Conservation (phyloP, 495 filamentous ascomycete genomes). For the Penicillium egyptiacum region DNA sequence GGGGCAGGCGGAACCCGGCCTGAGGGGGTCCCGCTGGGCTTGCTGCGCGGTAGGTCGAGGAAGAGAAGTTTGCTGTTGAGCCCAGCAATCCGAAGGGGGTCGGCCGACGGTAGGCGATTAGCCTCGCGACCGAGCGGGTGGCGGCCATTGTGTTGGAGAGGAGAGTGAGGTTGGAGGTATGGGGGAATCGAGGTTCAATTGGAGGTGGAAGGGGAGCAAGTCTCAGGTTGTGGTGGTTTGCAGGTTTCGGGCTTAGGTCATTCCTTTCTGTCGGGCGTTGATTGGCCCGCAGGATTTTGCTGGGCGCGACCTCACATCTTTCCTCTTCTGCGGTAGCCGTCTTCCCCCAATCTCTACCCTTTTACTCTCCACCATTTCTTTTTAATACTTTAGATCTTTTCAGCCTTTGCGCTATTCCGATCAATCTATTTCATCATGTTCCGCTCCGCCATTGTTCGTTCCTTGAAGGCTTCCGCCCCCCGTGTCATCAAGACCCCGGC, state of each 20-base stretch:
- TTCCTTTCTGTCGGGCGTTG: conserved; percentile 43
- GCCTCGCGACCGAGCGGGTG: conserved; percentile 51
- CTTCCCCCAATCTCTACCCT: conserved; percentile 14
- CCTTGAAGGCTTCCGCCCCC: conserved; percentile 57
- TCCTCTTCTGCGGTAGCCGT: conserved; percentile 19
- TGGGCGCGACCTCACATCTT: conserved; percentile 31
- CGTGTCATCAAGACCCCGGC: conserved; percentile 56
- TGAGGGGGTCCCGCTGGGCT: conserved; percentile 76
- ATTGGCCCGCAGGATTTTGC: conserved; percentile 52
- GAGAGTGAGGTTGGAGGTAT: conserved; percentile 22
- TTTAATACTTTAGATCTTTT: conserved; percentile 26
- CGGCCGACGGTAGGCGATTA: conserved; percentile 50
- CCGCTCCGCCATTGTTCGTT: conserved; percentile 74
- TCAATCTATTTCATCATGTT: conserved; percentile 63
- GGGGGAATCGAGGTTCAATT: conserved; percentile 23
- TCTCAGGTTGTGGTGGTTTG: conserved; percentile 33
- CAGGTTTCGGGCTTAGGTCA: conserved; percentile 49
- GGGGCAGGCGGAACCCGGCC: conserved; percentile 70
- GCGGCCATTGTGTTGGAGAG: conserved; percentile 48
- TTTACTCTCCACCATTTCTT: conserved; percentile 22
- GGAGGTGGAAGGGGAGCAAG: conserved; percentile 22
- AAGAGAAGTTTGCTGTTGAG: conserved; percentile 61
- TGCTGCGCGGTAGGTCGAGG: conserved; percentile 59
- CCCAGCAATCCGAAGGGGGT: conserved; percentile 42
- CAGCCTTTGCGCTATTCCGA: conserved; percentile 34